These are phyloP conservation scores for Cyclocybe aegerita DNA, from an alignment of 768 basidiomycete genomes.

Conservation along the genomic window DNA sequence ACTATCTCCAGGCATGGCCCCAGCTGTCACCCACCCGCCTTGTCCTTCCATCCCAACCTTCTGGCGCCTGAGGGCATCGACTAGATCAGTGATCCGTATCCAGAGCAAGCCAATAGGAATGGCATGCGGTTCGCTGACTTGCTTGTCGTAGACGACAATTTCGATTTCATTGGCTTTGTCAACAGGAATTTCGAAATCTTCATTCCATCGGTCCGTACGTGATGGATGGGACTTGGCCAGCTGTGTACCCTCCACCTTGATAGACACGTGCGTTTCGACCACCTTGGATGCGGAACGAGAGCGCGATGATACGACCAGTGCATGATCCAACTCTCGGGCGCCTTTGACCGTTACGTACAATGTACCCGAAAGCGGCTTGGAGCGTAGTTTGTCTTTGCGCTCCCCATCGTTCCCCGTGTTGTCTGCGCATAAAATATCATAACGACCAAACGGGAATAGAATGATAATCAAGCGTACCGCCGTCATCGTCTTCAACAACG, in stretches of 20 bases:
- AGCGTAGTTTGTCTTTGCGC: constrained; percentile 87
- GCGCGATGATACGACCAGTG: constrained; percentile 65
- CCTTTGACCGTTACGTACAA: constrained; percentile 85
- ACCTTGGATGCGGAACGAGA: constrained; percentile 77
- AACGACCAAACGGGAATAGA: not conserved
- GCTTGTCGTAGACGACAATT: constrained; percentile 93
- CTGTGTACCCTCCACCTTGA: constrained; percentile 96
- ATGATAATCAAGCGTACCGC: constrained; percentile 37
- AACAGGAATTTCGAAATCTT: constrained; percentile 93
- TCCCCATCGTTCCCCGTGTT: constrained; percentile 72
- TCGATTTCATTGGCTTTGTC: constrained; percentile 99
- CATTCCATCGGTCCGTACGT: constrained; percentile 95
- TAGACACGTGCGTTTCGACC: constrained; percentile 86
- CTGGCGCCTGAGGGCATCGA: constrained; percentile 89
- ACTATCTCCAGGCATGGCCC: constrained; percentile 75
- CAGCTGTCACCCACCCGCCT: constrained; percentile 94
- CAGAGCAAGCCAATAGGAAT: constrained; percentile 93
- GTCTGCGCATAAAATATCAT: constrained; percentile 23
- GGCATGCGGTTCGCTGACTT: constrained; percentile 74
- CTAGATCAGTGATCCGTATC: constrained; percentile 91
- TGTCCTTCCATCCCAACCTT: constrained; percentile 90
- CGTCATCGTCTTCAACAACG: constrained; percentile 83
- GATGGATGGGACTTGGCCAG: constrained; percentile 90
- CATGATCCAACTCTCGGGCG: constrained; percentile 94
- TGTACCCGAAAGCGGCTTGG: constrained; percentile 93